Base-by-base conservation (phyloP, 768 basidiomycete species). In the Lyophyllum shimeji region DNA sequence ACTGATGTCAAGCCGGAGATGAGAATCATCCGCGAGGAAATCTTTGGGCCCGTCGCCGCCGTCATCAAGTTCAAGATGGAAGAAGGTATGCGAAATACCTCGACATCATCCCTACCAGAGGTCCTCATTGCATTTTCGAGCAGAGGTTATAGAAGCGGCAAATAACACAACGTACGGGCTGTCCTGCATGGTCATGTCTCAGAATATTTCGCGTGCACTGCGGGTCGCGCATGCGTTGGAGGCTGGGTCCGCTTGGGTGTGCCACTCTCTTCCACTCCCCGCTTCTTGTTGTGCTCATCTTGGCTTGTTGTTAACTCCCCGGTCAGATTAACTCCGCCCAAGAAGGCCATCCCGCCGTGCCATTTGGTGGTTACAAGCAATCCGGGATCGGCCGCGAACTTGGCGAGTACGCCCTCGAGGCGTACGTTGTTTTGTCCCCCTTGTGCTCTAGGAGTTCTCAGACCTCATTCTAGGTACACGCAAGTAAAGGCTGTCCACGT, bases 351-450 rank as follows among this genome's bases (percentile, higher is more conserved):
- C 11, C 15, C 34, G 34, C 11, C 23, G 76, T 90, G 18, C 90
- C 93, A 0, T 94, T 94, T 65, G 93, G 93, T 58, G 93, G 93
- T 7, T 93, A 79, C 79, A 95, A 93, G 77, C 83, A 88, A 64
- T 85, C 83, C 31, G 91, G 90, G 57, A 85, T 92, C 18, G 92
- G 92, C 18, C 80, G 89, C 29, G 92, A 93, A 69, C 68, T 87
- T 40, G 92, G 91, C 31, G 85, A 90, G 57, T 89, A 93, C 69
- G 92, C 89, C 15, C 66, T 87, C 3, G 34, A 37, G 3, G 15
- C 34, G 34, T 37, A 37, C 11, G 34, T 37, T 13, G 15, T 13
- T 11, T 37, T 13, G 7, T 37, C 34, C 3, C 34, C 34, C 34
- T 37, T 13, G 8, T 37, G 15, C 8, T 37, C 6, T 12, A 12